phyloP scores from a whole-genome alignment of 495 filamentous ascomycete genomes.

The Cairneyella variabilis region DNA sequence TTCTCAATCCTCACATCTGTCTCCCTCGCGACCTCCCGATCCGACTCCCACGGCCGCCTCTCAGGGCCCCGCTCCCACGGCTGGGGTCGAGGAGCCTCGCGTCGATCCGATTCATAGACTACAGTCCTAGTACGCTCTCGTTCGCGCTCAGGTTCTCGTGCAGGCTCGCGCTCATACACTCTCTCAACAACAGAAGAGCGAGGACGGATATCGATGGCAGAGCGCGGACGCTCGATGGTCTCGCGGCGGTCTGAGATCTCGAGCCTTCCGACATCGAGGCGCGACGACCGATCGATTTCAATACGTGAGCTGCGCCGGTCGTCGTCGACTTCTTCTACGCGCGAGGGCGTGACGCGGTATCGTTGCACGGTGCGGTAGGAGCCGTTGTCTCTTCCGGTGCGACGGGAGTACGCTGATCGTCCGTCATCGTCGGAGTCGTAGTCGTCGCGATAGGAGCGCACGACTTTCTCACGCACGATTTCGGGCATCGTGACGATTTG shows the following conservation, averaged over 20 bases:
- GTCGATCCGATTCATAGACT: slow-evolving; percentile 37
- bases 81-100: slow-evolving; percentile 43
- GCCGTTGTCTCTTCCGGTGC: neutral
- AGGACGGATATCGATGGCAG: slow-evolving; percentile 28
- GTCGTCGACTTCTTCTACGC: slow-evolving; percentile 45
- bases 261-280: slow-evolving; percentile 35
- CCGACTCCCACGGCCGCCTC: slow-evolving; percentile 28
- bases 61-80: slow-evolving; percentile 47
- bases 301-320: too few species aligned
- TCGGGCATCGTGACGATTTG: slow-evolving; percentile 12
- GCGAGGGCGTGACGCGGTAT: slow-evolving; percentile 46
- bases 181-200: slow-evolving; percentile 31
- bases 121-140: slow-evolving; percentile 35
- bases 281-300: too few species aligned
- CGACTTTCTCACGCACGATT: slow-evolving; percentile 9
- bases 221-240: slow-evolving; percentile 21
- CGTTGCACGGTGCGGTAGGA: slow-evolving; percentile 47
- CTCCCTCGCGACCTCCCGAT: slow-evolving; percentile 33
- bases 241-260: slow-evolving; percentile 48
- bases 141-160: slow-evolving; percentile 42
- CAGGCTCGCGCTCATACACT: slow-evolving; percentile 26
- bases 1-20: slow-evolving; percentile 43
- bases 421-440: slow-evolving; percentile 44
- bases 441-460: slow-evolving; percentile 30
- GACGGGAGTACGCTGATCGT: neutral